Conservation (phyloP, 2,329 filamentous ascomycete species). For the Pseudogymnoascus sp. region DNA sequence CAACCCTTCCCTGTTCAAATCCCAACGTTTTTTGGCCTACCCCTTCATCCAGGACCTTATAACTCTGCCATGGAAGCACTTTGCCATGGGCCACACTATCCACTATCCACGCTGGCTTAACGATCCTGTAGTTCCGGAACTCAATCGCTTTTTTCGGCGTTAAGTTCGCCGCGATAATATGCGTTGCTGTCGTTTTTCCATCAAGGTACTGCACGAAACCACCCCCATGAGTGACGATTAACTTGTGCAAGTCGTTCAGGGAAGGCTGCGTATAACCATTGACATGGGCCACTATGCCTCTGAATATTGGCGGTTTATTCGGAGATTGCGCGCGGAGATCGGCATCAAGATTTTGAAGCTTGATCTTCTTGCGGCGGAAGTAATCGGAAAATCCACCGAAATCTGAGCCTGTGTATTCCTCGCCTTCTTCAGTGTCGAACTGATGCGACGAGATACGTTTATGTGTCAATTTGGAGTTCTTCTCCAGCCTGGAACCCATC, state of each 20-base stretch:
- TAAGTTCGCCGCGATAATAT: conserved; percentile 84
- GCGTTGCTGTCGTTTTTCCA: conserved; percentile 87
- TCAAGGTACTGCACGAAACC: conserved; percentile 92
- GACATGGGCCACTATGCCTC: conserved; percentile 80
- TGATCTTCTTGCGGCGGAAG: conserved; percentile 91
- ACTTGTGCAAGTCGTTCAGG: conserved; percentile 74
- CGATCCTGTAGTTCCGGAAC: conserved; percentile 78
- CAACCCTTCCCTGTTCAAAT: conserved; percentile 52
- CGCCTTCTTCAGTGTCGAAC: conserved; percentile 74
- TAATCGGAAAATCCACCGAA: conserved; percentile 91
- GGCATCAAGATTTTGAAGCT: conserved; percentile 87
- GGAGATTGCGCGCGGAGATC: conserved; percentile 50
- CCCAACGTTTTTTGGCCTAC: conserved; percentile 69
- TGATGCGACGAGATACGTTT: conserved; percentile 56
- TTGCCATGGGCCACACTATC: conserved; percentile 78
- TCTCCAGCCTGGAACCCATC: conserved; percentile 54
- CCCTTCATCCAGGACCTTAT: conserved; percentile 77
- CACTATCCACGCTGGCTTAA: conserved; percentile 88
- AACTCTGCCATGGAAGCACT: conserved; percentile 77
- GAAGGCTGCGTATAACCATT: conserved; percentile 95
- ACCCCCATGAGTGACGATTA: conserved; percentile 89
- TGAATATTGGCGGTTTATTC: conserved; percentile 78
- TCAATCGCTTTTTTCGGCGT: conserved; percentile 91
- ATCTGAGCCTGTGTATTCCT: conserved; percentile 79
- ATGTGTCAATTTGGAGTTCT: conserved; percentile 52